Evolutionary conservation across 1,284 basidiomycete species (phyloP).

Genomic region (Fomitopsis betulina): DNA sequence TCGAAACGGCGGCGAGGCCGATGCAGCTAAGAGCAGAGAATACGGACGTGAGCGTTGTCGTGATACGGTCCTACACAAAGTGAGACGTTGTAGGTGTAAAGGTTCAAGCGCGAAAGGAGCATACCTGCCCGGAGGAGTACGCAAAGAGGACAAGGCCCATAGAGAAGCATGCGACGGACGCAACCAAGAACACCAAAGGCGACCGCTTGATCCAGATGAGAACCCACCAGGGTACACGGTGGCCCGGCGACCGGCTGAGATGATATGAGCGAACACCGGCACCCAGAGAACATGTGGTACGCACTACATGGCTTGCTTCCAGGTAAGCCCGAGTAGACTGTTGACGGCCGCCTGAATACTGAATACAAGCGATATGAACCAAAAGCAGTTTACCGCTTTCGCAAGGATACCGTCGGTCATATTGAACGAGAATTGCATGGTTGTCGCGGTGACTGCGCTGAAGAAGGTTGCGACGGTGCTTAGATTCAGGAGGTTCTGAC

Average conservation of each 20-base stretch:
- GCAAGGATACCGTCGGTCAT: conserved; percentile 28
- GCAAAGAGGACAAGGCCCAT: conserved; percentile 64
- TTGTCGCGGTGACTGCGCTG: conserved; percentile 70
- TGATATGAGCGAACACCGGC: not conserved
- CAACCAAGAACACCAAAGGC: conserved; percentile 66
- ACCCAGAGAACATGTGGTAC: conserved; percentile 22
- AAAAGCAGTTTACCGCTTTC: conserved; percentile 62
- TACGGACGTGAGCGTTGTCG: conserved; percentile 68
- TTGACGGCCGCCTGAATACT: conserved; percentile 74
- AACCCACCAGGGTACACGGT: conserved; percentile 77
- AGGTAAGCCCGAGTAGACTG: conserved; percentile 64
- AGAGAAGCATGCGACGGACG: conserved; percentile 70
- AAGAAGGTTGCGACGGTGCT: conserved; percentile 77
- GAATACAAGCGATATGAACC: conserved; percentile 73
- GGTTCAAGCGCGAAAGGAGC: conserved; percentile 9
- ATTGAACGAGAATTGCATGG: conserved; percentile 61
- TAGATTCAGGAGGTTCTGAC: conserved; percentile 61
- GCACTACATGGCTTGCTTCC: conserved; percentile 79
- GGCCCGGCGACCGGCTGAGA: conserved; percentile 49
- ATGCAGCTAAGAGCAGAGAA: conserved; percentile 72
- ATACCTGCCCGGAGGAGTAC: conserved; percentile 58
- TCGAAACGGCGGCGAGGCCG: conserved; percentile 68
- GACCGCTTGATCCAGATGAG: conserved; percentile 79
- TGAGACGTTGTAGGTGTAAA: not conserved
- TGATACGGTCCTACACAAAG: conserved; percentile 46